Evolutionary conservation across 2,329 filamentous ascomycete species (phyloP), one percentile per base, ranked within the genome.

Genomic region (Aspergillus flavus): DNA sequence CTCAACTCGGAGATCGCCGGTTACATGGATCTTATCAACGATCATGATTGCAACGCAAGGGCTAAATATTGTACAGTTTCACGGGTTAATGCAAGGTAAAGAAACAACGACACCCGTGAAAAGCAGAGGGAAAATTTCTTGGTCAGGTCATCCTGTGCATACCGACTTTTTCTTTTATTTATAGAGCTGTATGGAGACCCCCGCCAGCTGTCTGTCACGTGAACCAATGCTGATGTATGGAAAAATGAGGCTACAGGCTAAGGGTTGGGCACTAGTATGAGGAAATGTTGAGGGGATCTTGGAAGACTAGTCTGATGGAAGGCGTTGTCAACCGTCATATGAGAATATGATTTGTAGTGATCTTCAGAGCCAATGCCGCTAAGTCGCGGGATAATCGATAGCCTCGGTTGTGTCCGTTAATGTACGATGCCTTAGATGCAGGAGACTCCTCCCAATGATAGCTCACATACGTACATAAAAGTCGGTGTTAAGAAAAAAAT

Each of bases 1-100:
- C 71, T 87, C 81, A 70, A 93, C 84, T 66, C 91, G 86, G 39
- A 87, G 73, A 80, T 94, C 92, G 65, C 86, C 84, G 46, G 84
- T 84, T 23, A 83, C 82, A 57, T 78, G 76, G 66, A 94, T 85
- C 74, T 90, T 91, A 73, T 90, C 86, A 48, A 84, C 76, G 57
- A 84, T 73, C 83, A 86, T 87, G 59, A 45, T 21, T 46, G 56
- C 48, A 52, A 32, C 48, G 48, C 28, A 52, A 32, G 28, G 16
- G 11, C 6, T 54, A 48, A 41, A 50, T 21, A 34, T 55, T 28
- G 21, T 39, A 39, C n/a, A 39, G 34, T 23, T 36, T 55, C 32
- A 21, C 34, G 36, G 56, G n/a, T 48, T 58, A 58, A 58, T 36
- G 28, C n/a, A 58, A 34, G 43, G 26, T 19, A 55, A 30, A 12